Base-by-base conservation (phyloP, 163 green algal genomes). In the Chloromonas sp. region DNA sequence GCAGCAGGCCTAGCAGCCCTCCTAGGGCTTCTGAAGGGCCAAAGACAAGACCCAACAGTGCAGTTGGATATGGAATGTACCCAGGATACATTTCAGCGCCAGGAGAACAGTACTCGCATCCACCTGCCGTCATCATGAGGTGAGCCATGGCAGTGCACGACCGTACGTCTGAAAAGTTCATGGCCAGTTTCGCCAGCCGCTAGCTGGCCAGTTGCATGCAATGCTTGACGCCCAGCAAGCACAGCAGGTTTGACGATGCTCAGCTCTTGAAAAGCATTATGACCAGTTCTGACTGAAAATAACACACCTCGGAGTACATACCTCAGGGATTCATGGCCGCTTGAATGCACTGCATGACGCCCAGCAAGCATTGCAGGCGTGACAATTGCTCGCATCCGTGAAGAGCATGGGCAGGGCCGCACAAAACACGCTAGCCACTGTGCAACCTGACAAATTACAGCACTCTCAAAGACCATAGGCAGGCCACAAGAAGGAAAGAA, bases 101-200 rank as follows among this genome's bases (percentile, higher is more conserved):
- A 2, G 77, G 77, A 60, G 77, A 81, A 1, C 77, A 60, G 15
- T 81, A 81, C 77, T 36, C 77, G 14, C n/a, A n/a, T 36, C 77
- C 77, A 61, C 77, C 77, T 61, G 77, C 77, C 57, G 77, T 81
- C 2, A 60, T 81, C 57, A n/a, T 81, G 57, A 60, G 77, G 77
- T 61, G 14, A 60, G 71, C 8, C 66, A 76, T 76, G 66, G 8
- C 66, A 76, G 5, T 8, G 8, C 71, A 14, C 57, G 14, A 5
- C 8, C 1, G 2, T n/a, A 79, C 58, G 71, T 15, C 71, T 60
- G 1, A 79, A n/a, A 14, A 79, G 14, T 57, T 2, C 71, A 79
- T 79, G 71, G 14, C 3, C 8, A 8, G 74, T 79, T 2, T 14
- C 2, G 13, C 5, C 11, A 2, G 14, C 5, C 74, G 11, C 13